Percentiles rank a stretch among this genome's conserved stretches.
Conservation (phyloP, 169 alveolate genomes). For the Eimeria zaria region DNA sequence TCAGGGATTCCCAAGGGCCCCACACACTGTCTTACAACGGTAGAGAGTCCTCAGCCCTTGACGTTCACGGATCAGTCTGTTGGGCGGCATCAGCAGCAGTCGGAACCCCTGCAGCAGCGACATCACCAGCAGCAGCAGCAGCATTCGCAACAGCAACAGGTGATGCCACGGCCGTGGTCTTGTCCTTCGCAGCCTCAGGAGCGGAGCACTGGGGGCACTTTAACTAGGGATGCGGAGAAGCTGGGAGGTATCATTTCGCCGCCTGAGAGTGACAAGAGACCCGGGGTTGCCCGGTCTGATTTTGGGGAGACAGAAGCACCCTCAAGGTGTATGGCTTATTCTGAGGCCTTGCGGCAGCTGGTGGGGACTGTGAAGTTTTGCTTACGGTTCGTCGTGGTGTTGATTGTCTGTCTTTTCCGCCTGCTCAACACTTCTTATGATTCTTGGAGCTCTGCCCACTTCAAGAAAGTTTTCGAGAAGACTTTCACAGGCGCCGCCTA, state of each 20-base stretch:
- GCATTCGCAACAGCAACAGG: constrained; percentile 24
- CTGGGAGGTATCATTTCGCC: not conserved
- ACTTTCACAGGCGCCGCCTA: constrained; percentile 18
- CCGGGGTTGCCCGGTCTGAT: constrained; percentile 19
- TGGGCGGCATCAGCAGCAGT: not conserved
- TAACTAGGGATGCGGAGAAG: not conserved
- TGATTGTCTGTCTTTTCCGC: constrained; percentile 55
- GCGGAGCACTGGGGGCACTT: not conserved
- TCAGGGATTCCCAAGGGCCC: not conserved
- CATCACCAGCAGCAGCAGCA: not conserved
- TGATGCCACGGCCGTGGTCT: constrained; percentile 28
- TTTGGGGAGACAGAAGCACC: not conserved
- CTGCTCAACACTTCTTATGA: constrained; percentile 75
- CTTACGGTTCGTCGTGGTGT: constrained; percentile 41
- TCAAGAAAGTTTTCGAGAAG: constrained; percentile 9
- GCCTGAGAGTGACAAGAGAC: not conserved
- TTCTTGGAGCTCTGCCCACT: constrained; percentile 66
- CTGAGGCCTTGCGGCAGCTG: not conserved
- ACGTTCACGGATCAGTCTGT: not conserved
- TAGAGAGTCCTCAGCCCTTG: not conserved
- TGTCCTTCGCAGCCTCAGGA: constrained; percentile 33
- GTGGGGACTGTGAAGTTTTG: constrained; percentile 7
- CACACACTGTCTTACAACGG: not conserved
- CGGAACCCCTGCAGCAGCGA: constrained; percentile 30
- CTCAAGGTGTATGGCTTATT: not conserved